Conservation (phyloP, 805 yeast species). For the Torulaspora quercuum region DNA sequence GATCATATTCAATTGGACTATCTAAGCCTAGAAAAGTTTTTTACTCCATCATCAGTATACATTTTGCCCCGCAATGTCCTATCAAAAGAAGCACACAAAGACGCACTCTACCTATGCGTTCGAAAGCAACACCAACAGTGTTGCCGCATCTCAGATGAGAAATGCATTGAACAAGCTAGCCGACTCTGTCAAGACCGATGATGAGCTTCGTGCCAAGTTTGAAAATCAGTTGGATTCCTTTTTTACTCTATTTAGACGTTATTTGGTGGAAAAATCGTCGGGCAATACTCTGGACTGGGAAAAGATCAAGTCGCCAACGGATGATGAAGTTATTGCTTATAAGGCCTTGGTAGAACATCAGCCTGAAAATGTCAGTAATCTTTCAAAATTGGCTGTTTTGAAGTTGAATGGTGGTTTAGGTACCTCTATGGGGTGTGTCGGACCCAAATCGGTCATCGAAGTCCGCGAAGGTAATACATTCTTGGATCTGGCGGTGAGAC, state of each 20-base stretch:
- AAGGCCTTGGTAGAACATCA: conserved; percentile 23
- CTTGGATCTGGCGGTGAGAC: conserved; percentile 92
- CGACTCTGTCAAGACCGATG: conserved; percentile 63
- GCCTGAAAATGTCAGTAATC: conserved; percentile 40
- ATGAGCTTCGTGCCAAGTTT: conserved; percentile 51
- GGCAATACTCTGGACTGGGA: conserved; percentile 91
- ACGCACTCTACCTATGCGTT: conserved; percentile 60
- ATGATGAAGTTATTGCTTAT: conserved; percentile 86
- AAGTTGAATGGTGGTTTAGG: conserved; percentile 98
- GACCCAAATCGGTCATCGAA: conserved; percentile 96
- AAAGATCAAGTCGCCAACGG: conserved; percentile 84
- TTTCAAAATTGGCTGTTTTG: conserved; percentile 86
- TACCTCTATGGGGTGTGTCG: conserved; percentile 99
- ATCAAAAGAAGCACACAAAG: conserved; percentile 40
- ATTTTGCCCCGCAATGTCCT: conserved; percentile 27
- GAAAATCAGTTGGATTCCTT: conserved; percentile 93
- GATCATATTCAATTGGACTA: no score
- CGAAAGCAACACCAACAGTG: conserved; percentile 90
- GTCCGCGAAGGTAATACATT: conserved; percentile 98
- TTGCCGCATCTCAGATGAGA: conserved; percentile 97
- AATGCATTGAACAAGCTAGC: conserved; percentile 87
- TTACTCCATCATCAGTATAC: no score
- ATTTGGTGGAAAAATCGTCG: conserved; percentile 81
- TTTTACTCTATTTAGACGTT: conserved; percentile 89
- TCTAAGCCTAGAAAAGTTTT: no score